These are phyloP conservation scores for Chrysoporthe austroafricana DNA, from an alignment of 2,329 filamentous ascomycete species.

Conservation along the genomic window DNA sequence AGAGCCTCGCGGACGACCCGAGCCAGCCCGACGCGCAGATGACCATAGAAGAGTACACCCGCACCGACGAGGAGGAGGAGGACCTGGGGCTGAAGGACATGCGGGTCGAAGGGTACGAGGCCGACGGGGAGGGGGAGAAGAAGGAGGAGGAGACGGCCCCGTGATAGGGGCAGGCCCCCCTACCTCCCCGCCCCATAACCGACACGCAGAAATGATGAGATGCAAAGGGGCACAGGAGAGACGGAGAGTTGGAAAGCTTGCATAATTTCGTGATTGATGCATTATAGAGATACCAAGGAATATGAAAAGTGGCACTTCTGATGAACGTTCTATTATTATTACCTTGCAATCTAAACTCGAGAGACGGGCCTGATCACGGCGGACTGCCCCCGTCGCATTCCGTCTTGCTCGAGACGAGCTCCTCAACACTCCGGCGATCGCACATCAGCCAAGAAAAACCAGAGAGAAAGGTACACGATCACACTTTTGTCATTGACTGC, in stretches of 20 bases:
- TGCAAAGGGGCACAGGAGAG: background rate
- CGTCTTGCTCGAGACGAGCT: no score
- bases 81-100: slow-evolving; percentile 90
- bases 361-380: background rate
- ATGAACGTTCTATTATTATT: background rate
- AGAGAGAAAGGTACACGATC: background rate
- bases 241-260: background rate
- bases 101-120: slow-evolving; percentile 84
- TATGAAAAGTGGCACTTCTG: background rate
- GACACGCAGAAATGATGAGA: background rate
- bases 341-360: background rate
- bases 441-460: background rate
- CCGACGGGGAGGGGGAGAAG: slow-evolving; percentile 36
- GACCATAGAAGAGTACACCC: slow-evolving; percentile 77
- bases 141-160: slow-evolving; percentile 34
- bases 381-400: background rate
- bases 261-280: background rate
- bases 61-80: slow-evolving; percentile 91
- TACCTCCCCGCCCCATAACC: no score
- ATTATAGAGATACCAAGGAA: slow-evolving; percentile 27
- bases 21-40: slow-evolving; percentile 75
- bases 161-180: slow-evolving; percentile 3
- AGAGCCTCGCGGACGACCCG: slow-evolving; percentile 80
- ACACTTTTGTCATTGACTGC: background rate
- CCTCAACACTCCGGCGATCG: no score